Percentiles rank a stretch among this genome's conserved stretches.
Evolutionary conservation across 2,329 filamentous ascomycete species (phyloP).

Genomic region (Colletotrichum navitas): DNA sequence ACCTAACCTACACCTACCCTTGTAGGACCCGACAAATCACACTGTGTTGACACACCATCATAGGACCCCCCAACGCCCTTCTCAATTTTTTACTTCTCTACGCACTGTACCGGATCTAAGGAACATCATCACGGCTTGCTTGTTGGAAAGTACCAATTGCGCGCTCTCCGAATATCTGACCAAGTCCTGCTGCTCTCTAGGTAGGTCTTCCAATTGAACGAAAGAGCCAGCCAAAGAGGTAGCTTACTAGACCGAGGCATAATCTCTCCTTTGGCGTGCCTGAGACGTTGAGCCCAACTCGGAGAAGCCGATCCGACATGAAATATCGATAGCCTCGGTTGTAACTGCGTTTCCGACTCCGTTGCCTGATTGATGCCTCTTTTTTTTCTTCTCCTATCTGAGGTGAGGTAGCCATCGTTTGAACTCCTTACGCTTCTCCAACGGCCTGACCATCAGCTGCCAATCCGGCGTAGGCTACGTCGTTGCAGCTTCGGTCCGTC

Average conservation of each 20-base stretch:
- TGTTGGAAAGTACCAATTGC: background rate
- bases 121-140: background rate
- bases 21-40: background rate
- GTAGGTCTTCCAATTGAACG: background rate
- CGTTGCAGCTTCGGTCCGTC: slow-evolving; percentile 1
- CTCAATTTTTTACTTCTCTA: background rate
- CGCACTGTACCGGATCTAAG: slow-evolving; percentile 17
- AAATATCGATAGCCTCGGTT: background rate
- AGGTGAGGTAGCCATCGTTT: background rate
- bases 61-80: background rate
- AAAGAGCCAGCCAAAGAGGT: background rate
- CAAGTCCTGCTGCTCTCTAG: background rate
- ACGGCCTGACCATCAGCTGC: slow-evolving; percentile 19
- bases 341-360: background rate
- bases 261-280: background rate
- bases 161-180: background rate
- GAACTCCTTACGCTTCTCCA: background rate
- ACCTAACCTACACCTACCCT: background rate
- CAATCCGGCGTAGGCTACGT: background rate
- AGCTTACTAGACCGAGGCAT: background rate
- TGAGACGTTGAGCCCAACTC: background rate
- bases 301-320: background rate
- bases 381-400: slow-evolving; percentile 12
- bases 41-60: background rate
- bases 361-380: background rate